Percentiles rank a stretch among this genome's conserved stretches.
Evolutionary conservation across 768 basidiomycete species (phyloP).

Genomic region (Coprinopsis strossmayeri): DNA sequence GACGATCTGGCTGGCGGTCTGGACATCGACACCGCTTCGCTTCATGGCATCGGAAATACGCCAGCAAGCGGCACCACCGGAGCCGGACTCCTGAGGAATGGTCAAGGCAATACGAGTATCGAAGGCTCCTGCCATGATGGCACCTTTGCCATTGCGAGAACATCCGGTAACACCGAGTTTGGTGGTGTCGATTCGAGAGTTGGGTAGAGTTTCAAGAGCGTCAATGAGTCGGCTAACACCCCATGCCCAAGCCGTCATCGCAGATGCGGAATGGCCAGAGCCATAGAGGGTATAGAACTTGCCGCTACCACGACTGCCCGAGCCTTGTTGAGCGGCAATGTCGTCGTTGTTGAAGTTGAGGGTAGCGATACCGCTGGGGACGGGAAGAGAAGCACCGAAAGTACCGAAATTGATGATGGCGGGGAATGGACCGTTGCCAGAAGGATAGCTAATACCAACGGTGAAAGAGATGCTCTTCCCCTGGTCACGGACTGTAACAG

Average conservation of each 20-base stretch:
- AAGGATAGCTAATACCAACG: conserved; percentile 38
- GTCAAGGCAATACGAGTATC: conserved; percentile 51
- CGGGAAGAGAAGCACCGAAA: conserved; percentile 32
- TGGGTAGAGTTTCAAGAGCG: conserved; percentile 39
- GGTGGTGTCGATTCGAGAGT: conserved; percentile 38
- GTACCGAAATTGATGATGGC: conserved; percentile 45
- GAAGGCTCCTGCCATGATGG: conserved; percentile 52
- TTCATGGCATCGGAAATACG: conserved; percentile 44
- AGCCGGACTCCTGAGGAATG: conserved; percentile 56
- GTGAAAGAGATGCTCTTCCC: conserved; percentile 45
- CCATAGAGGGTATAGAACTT: conserved; percentile 54
- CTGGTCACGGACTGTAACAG: conserved; percentile 38
- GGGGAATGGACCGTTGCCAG: conserved; percentile 38
- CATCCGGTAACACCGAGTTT: conserved; percentile 51
- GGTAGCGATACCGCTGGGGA: conserved; percentile 30
- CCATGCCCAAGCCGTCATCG: conserved; percentile 58
- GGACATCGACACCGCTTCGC: conserved; percentile 24
- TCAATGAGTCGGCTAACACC: conserved; percentile 52
- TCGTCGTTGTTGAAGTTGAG: conserved; percentile 42
- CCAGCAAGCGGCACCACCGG: conserved; percentile 52
- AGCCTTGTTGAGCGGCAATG: conserved; percentile 40
- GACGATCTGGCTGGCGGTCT: conserved; percentile 48
- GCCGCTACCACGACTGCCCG: conserved; percentile 41
- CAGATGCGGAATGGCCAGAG: conserved; percentile 33
- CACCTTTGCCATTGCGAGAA: conserved; percentile 54